Evolutionary conservation across 2,329 filamentous ascomycete genomes (phyloP).

Genomic region (Laburnicola sp.): DNA sequence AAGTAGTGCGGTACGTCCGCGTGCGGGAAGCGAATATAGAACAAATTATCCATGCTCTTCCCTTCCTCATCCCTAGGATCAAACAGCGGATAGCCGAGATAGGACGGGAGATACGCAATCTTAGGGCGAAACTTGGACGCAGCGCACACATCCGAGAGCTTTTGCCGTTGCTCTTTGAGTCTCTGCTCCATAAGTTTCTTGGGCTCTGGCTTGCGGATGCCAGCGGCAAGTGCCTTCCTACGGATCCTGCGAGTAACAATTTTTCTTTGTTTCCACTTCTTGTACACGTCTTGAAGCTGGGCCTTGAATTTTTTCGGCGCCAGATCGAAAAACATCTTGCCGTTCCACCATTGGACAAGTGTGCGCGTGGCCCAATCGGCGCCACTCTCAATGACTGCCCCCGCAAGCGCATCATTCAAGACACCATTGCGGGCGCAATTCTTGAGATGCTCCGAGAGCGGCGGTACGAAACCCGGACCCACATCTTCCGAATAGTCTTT

Average conservation of each 20-base stretch:
- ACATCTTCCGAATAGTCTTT: constrained; percentile 19
- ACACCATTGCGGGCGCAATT: constrained; percentile 31
- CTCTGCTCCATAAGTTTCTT: constrained; percentile 11
- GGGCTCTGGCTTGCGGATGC: constrained; percentile 10
- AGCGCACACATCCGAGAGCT: constrained; percentile 27
- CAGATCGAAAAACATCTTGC: constrained; percentile 32
- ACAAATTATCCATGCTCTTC: constrained; percentile 24
- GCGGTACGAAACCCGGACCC: constrained; percentile 28
- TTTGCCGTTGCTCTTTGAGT: constrained; percentile 15
- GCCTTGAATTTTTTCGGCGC: constrained; percentile 12
- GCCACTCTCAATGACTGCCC: constrained; percentile 30
- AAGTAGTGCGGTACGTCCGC: constrained; percentile 40
- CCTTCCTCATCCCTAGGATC: not conserved
- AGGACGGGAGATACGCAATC: constrained; percentile 32
- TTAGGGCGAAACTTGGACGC: constrained; percentile 24
- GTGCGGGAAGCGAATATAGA: constrained; percentile 32
- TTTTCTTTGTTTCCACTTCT: constrained; percentile 20
- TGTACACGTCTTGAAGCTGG: constrained; percentile 22
- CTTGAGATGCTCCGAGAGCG: constrained; percentile 19
- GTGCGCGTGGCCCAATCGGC: constrained; percentile 33
- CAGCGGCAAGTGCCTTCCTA: constrained; percentile 2
- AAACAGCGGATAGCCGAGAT: constrained; percentile 22
- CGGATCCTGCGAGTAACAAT: constrained; percentile 1
- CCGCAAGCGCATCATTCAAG: constrained; percentile 21
- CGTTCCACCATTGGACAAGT: constrained; percentile 31